Evolutionary conservation across 2,329 filamentous ascomycete species (phyloP), one percentile per base, ranked within the genome.

Genomic region (Trichoderma sp.): DNA sequence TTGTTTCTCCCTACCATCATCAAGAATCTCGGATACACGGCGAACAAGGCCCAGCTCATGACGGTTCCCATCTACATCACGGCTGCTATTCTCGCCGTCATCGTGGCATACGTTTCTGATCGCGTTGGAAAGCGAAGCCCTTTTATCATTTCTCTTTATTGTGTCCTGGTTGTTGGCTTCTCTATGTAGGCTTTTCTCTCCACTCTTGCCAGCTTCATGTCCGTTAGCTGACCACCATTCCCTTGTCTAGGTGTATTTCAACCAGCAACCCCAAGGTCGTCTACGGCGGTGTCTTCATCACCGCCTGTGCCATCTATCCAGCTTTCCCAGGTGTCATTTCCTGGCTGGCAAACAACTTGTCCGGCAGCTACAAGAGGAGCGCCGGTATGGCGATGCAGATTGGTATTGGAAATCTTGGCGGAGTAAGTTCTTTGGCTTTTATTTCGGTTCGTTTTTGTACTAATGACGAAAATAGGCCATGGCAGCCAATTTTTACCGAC

Each of bases 311-410:
- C 2, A 94, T 96, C 67, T 96, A 95, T 72, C 92, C 93, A 0
- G 89, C 87, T 32, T 91, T 96, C 68, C 83, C 92, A 0, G 94
- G 94, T 66, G 90, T 91, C 0, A 91, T 96, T 63, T 85, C 90
- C 0, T 96, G 93, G 93, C 82, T 89, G 0, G 86, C 87, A 39
- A 96, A 96, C 77, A 96, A 96, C 70, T 84, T 91, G 11, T 88
- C 94, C 68, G 83, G 84, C 0, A 83, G 80, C 56, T 84, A 84
- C 77, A 96, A 96, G 78, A 82, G 89, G 4, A 85, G 84, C 8
- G 85, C 84, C 0, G 89, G 88, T 1, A 90, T 90, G 84, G 89
- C 88, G 0, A 79, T 91, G 14, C 87, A 89, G 52, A 89, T 91
- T 63, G 86, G 86, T 0, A 72, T 88, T 11, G 89, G 88, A 0